Evolutionary conservation across 1,139 yeast genomes (phyloP), one percentile per base, ranked within the genome.

Genomic region (Kurtzmaniella quercitrusa): DNA sequence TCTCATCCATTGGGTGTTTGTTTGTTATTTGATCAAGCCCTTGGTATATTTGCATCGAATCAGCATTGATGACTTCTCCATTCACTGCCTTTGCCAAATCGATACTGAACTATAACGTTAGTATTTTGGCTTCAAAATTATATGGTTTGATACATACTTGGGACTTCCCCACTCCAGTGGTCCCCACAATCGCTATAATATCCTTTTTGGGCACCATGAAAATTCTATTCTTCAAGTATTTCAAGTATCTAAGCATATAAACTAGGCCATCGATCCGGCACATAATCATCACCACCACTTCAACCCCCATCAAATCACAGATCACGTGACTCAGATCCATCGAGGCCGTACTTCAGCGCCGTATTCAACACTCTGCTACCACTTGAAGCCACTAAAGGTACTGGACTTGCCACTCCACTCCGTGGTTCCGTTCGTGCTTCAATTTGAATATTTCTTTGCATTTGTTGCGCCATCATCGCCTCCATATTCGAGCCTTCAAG

Each of bases 161-260:
- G 1, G 97, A 91, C 58, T 93, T 93, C 0, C 98, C 98, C n/a
- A 89, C 98, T 1, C 98, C 98, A 0, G 98, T 93, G 33, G 97
- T 91, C 0, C 98, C 98, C 6, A 88, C 87, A n/a, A 88, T 80
- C 22, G 88, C 80, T 23, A 87, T 74, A 9, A 88, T 59, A 45
- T 61, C 64, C 50, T 63, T 64, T 50, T 63, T 63, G 7, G 66
- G 63, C 39, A 50, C 46, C 7, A 66, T 57, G 58, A 57, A 61
- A 16, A 56, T 42, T 26, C 51, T 41, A 42, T 59, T 63, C 43
- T 53, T 58, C 22, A 55, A 26, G 48, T 60, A 62, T 33, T 55
- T 47, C 1, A 63, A 41, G 43, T 55, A 52, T 42, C 59, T 43
- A 34, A 47, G 34, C 39, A 50, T 42, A 40, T 41, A 30, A 30